Base-by-base conservation (phyloP, 257 asterid species). In the Plantago major region DNA sequence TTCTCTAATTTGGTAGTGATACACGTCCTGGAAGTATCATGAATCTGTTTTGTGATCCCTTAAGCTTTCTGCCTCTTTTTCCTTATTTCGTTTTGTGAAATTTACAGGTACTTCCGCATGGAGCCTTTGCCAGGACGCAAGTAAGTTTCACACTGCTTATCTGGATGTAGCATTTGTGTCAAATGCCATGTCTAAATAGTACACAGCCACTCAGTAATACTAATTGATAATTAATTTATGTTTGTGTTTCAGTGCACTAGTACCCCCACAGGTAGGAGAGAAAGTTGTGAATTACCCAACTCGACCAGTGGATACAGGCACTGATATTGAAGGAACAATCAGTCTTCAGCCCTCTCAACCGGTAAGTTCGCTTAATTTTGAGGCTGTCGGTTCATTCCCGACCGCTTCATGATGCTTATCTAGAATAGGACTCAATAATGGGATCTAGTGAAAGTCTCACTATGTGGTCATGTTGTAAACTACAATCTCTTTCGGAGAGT, bases 51-150 rank as follows among this genome's bases (percentile, higher is more conserved):
- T 50, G 66, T 11, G 60, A 58, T 65, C 58, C 44, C 58, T 18
- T 46, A 67, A 64, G 19, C 37, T n/a, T 62, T 53, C 37, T 30
- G 37, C 62, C 46, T 30, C 15, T 17, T 38, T 38, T 44, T 22
- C 9, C 37, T 30, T 30, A 30, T 30, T 2, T 30, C 4, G 3
- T 30, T 30, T 3, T 30, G 37, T 3, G 37, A 51, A 58, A 54
- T 58, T 65, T 65, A 42, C 86, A 92, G 99, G 86, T 92, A 89
- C 74, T 92, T 92, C 45, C 91, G 97, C 72, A 67, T 86, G 86
- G 99, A 92, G 63, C 97, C 99, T 79, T 73, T 83, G 57, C 94
- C 97, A 14, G 99, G 99, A 43, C 90, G 95, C 86, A 92, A 92
- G 99, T 92, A 87, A 56, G 99, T 63, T 48, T 62, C 33, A 12